These are phyloP conservation scores for Amanita molliuscula DNA, from an alignment of 768 basidiomycete species.

Conservation along the genomic window DNA sequence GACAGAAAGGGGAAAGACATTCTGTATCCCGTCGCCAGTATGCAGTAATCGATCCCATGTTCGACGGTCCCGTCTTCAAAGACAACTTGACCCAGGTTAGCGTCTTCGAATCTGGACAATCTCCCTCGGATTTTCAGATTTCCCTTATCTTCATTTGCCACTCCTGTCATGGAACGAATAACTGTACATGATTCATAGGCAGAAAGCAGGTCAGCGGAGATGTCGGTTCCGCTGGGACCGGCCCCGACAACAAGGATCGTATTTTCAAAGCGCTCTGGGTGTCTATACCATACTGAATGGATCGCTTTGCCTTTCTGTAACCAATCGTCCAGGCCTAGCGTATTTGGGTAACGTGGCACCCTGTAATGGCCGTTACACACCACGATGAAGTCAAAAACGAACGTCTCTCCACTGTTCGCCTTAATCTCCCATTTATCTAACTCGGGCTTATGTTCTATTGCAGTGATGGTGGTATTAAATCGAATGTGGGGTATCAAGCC, in stretches of 20 bases:
- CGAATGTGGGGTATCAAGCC: conserved; percentile 48
- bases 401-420: conserved; percentile 20
- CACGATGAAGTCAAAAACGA: conserved; percentile 50
- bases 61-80: conserved; percentile 40
- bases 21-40: conserved; percentile 73
- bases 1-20: conserved; percentile 53
- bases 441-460: conserved; percentile 26
- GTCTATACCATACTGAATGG: conserved; percentile 65
- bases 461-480: conserved; percentile 46
- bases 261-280: conserved; percentile 33
- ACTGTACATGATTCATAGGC: conserved; percentile 26
- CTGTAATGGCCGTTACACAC: conserved; percentile 72
- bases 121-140: conserved; percentile 32
- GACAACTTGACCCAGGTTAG: neutral
- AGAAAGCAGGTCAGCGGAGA: conserved; percentile 45
- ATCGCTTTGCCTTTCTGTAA: conserved; percentile 35
- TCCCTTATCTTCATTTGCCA: conserved; percentile 19
- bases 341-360: conserved; percentile 49
- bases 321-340: conserved; percentile 55
- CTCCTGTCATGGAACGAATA: conserved; percentile 43
- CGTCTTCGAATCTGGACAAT: conserved; percentile 31
- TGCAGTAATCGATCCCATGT: conserved; percentile 45
- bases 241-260: conserved; percentile 35
- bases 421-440: conserved; percentile 36
- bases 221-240: conserved; percentile 64